These are phyloP conservation scores for Lachancea cidri DNA, from an alignment of 805 yeast genomes.

Conservation along the genomic window DNA sequence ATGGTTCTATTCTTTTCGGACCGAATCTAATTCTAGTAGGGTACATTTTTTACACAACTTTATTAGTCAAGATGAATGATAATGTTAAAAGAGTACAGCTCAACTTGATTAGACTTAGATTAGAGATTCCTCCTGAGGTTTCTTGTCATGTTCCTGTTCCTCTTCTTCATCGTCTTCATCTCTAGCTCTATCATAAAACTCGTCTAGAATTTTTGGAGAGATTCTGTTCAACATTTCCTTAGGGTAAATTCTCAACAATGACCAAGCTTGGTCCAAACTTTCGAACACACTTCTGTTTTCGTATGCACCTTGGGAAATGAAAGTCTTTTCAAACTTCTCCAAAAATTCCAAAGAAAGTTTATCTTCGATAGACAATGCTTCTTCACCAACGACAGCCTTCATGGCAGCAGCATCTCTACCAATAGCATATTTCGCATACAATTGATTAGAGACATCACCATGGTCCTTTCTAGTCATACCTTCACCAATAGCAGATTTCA, in stretches of 20 bases:
- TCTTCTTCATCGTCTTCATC: conserved; percentile 55
- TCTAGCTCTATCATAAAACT: conserved; percentile 89
- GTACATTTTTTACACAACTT: background rate
- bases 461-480: conserved; percentile 99
- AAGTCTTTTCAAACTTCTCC: conserved; percentile 95
- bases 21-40: background rate
- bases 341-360: conserved; percentile 94
- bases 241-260: conserved; percentile 95
- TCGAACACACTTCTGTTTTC: conserved; percentile 93
- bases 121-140: conserved; percentile 21
- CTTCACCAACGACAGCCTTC: conserved; percentile 99
- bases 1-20: background rate
- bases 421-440: conserved; percentile 98
- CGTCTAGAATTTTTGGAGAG: conserved; percentile 92
- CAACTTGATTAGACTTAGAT: conserved; percentile 12
- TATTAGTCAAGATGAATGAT: background rate
- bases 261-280: conserved; percentile 97
- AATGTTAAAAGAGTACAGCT: background rate
- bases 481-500: conserved; percentile 99
- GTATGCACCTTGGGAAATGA: conserved; percentile 93
- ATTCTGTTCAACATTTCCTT: conserved; percentile 98
- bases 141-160: conserved; percentile 31
- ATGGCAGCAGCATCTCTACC: conserved; percentile 99
- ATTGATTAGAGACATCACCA: conserved; percentile 98
- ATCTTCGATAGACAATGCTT: conserved; percentile 95